Evolutionary conservation across 352 stramenopile species (phyloP).

Genomic region (Phytophthora nicotianae): DNA sequence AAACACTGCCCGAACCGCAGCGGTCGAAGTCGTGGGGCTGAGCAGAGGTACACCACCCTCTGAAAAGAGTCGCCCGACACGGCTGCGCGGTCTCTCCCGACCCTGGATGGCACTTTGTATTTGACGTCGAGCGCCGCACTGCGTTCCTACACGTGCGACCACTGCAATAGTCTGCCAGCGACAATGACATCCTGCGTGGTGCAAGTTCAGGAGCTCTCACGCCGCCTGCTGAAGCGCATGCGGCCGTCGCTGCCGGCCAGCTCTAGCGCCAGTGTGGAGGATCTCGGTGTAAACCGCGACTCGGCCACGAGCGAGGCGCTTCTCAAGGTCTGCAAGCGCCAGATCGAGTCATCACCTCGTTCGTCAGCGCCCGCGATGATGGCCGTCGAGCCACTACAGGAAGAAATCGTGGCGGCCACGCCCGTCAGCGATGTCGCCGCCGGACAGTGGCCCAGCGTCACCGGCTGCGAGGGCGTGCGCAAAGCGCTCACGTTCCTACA

Average conservation of each 20-base stretch:
- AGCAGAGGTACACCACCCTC: constrained; percentile 29
- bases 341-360: constrained; percentile 55
- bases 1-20: constrained; percentile 38
- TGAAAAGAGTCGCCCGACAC: constrained; percentile 26
- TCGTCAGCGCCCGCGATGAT: constrained; percentile 18
- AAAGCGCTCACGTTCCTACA: constrained; percentile 71
- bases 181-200: constrained; percentile 59
- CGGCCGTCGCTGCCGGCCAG: constrained; percentile 36
- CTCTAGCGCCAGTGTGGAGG: constrained; percentile 22
- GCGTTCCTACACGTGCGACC: neutral
- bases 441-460: constrained; percentile 50
- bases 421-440: constrained; percentile 1
- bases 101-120: constrained; percentile 28
- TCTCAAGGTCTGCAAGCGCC: constrained; percentile 66
- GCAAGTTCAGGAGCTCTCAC: constrained; percentile 43
- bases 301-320: constrained; percentile 48
- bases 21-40: constrained; percentile 16
- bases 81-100: constrained; percentile 17
- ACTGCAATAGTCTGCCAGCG: constrained; percentile 9
- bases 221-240: constrained; percentile 50
- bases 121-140: constrained; percentile 31
- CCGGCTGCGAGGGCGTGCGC: constrained; percentile 62
- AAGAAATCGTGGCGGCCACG: constrained; percentile 14
- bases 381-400: constrained; percentile 14
- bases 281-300: constrained; percentile 17